Percentiles rank a stretch among this genome's conserved stretches.
These are phyloP conservation scores for Solanum etuberosum DNA, from an alignment of 257 asterid species.

Conservation along the genomic window DNA sequence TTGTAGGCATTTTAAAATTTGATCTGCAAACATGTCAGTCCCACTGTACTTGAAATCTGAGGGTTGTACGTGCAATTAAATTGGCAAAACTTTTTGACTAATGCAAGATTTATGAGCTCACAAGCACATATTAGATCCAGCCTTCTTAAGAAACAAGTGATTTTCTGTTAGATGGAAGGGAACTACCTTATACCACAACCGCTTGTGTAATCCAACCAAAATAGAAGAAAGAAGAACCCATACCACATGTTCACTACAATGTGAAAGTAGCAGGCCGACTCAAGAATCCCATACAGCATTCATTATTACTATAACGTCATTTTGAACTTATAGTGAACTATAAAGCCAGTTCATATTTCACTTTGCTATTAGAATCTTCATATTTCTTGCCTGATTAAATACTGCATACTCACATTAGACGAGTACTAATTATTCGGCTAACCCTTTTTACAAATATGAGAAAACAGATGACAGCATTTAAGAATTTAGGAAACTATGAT, in stretches of 20 bases:
- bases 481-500: background rate
- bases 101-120: background rate
- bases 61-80: background rate
- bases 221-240: background rate
- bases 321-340: background rate
- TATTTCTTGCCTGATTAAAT: background rate
- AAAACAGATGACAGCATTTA: background rate
- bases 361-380: background rate
- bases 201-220: background rate
- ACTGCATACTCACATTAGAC: background rate
- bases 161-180: background rate
- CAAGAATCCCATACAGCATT: background rate
- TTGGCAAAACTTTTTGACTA: background rate
- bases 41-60: background rate
- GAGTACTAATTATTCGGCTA: background rate
- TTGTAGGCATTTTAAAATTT: background rate
- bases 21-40: background rate
- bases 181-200: background rate
- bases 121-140: background rate
- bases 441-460: background rate
- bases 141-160: background rate
- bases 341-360: background rate
- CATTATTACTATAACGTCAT: background rate
- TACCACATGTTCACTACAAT: background rate
- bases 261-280: background rate